These are phyloP conservation scores for Chalciporus sphaerocephalus DNA, from an alignment of 768 basidiomycete genomes.

Conservation along the genomic window DNA sequence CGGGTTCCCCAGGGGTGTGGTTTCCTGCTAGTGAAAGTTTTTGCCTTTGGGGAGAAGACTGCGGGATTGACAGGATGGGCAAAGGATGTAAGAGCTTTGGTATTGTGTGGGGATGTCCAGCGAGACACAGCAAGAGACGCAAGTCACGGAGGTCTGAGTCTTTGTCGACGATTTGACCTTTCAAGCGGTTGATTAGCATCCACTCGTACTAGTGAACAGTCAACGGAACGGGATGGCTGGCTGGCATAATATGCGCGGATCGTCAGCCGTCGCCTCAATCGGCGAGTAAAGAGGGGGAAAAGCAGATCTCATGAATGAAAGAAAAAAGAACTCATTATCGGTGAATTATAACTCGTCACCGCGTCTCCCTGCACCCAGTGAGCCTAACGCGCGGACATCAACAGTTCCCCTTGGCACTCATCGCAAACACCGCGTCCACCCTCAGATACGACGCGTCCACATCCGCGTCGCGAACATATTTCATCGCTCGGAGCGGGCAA, in stretches of 20 bases:
- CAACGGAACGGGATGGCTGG: not conserved
- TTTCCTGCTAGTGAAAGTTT: not conserved
- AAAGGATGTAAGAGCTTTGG: slow-evolving; percentile 4
- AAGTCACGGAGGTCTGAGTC: not conserved
- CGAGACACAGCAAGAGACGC: slow-evolving; percentile 6
- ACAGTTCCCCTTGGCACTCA: not conserved
- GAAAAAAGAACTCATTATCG: slow-evolving; percentile 2
- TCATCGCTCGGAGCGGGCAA: not conserved
- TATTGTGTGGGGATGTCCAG: slow-evolving; percentile 1
- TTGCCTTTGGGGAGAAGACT: not conserved
- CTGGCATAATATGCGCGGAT: no score
- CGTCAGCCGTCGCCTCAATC: no score
- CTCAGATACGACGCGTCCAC: no score
- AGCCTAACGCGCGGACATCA: not conserved
- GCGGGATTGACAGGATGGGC: slow-evolving; percentile 10
- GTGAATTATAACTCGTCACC: not conserved
- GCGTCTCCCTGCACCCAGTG: no score
- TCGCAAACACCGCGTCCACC: slow-evolving; percentile 1
- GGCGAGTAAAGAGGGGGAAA: no score
- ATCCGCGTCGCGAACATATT: not conserved
- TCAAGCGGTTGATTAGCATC: not conserved
- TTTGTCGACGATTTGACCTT: not conserved
- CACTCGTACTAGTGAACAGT: not conserved
- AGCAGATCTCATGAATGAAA: no score
- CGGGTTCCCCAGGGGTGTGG: not conserved